Evolutionary conservation across 176 grass and related monocot genomes (phyloP).

Genomic region (Zea luxurians): DNA sequence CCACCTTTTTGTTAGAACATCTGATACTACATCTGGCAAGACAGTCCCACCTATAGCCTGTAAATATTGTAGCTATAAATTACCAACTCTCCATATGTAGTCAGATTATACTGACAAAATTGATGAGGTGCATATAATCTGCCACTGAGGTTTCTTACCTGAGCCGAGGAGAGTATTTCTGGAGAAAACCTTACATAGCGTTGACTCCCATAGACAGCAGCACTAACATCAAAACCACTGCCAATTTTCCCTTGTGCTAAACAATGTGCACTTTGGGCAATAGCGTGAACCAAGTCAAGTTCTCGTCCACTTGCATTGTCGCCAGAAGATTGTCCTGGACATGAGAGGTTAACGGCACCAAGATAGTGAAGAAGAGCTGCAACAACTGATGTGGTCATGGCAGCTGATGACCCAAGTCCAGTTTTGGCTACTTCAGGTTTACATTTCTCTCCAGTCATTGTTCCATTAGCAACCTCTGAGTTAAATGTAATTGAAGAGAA

Average conservation of each 20-base stretch:
- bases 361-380: constrained; percentile 85
- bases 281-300: constrained; percentile 81
- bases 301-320: constrained; percentile 35
- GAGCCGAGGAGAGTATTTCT: constrained; percentile 64
- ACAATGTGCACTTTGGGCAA: constrained; percentile 94
- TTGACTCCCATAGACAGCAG: constrained; percentile 91
- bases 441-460: constrained; percentile 52
- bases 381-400: constrained; percentile 94
- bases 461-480: constrained; percentile 59
- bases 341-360: constrained; percentile 69
- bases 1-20: constrained; percentile 75
- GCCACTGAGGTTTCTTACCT: constrained; percentile 43
- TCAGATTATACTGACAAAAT: not conserved
- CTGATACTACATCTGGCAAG: constrained; percentile 57
- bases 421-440: constrained; percentile 99
- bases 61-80: constrained; percentile 36
- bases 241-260: constrained; percentile 97
- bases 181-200: constrained; percentile 81
- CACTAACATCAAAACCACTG: constrained; percentile 94
- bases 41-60: constrained; percentile 53
- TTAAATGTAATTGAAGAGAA: constrained; percentile 94
- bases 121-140: constrained; percentile 7
- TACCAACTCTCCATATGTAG: not conserved
- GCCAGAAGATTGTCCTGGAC: constrained; percentile 37
- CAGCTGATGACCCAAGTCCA: constrained; percentile 93